A percentile compares a stretch with the other conserved stretches of the same genome.
Evolutionary conservation across 768 basidiomycete species (phyloP).

Genomic region (Rhodosporidiobolus sp.): DNA sequence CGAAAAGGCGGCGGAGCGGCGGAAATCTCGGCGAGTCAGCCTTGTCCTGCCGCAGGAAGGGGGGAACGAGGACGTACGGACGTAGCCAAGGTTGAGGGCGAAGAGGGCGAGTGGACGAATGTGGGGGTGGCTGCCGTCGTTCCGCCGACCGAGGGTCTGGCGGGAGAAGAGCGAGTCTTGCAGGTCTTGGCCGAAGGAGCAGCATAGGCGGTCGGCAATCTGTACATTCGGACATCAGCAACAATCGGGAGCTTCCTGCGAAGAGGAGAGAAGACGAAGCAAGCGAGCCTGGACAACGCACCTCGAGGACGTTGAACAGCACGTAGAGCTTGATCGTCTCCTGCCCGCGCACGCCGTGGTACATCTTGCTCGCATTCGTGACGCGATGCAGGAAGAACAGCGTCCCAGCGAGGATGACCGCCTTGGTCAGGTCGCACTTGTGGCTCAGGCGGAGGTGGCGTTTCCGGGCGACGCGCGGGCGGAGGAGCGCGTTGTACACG

Average conservation of each 20-base stretch:
- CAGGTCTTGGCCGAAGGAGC: slow-evolving; percentile 95
- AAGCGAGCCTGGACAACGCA: slow-evolving; percentile 50
- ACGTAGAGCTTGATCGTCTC: slow-evolving; percentile 99
- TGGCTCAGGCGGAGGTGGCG: slow-evolving; percentile 71
- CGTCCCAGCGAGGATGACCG: slow-evolving; percentile 69
- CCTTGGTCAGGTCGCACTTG: slow-evolving; percentile 86
- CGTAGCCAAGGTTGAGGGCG: slow-evolving; percentile 73
- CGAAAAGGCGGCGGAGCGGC: background rate
- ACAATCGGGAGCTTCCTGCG: background rate
- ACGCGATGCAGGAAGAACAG: slow-evolving; percentile 71
- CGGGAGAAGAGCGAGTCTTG: slow-evolving; percentile 93
- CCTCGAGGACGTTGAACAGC: slow-evolving; percentile 97
- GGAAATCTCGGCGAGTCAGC: too few species aligned
- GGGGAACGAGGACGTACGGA: slow-evolving; percentile 57
- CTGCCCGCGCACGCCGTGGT: slow-evolving; percentile 94
- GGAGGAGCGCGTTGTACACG: slow-evolving; percentile 52
- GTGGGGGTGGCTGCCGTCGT: slow-evolving; percentile 55
- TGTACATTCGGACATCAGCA: slow-evolving; percentile 47
- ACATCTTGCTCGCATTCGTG: slow-evolving; percentile 95
- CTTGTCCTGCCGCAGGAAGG: background rate
- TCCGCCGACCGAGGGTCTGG: slow-evolving; percentile 70
- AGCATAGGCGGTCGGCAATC: slow-evolving; percentile 92
- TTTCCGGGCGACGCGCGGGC: slow-evolving; percentile 41
- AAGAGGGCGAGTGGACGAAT: slow-evolving; percentile 83
- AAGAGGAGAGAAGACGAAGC: background rate